A percentile compares a stretch with the other conserved stretches of the same genome.
Evolutionary conservation across 257 asterid species (phyloP).

Genomic region (Datura wrightii): DNA sequence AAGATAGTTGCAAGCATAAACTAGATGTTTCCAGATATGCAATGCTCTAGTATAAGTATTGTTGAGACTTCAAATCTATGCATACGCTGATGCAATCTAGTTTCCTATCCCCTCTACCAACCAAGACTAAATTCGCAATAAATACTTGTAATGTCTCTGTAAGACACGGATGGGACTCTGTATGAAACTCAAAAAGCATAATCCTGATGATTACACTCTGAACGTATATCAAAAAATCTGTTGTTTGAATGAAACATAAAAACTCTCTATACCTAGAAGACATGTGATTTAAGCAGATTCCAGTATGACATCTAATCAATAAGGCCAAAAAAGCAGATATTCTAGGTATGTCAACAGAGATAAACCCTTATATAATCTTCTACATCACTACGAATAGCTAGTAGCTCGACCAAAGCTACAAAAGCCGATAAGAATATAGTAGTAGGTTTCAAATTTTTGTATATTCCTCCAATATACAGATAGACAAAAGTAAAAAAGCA

Average conservation of each 20-base stretch:
- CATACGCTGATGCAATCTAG: neutral
- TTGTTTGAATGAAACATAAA: neutral
- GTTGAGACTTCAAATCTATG: neutral
- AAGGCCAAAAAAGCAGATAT: neutral
- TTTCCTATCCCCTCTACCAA: neutral
- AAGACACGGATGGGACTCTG: neutral
- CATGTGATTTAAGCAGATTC: neutral
- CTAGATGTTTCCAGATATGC: neutral
- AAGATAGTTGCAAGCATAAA: slow-evolving; percentile 14
- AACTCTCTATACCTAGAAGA: neutral
- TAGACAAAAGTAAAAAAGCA: neutral
- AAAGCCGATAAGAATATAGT: neutral
- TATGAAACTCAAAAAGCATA: neutral
- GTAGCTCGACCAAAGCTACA: neutral
- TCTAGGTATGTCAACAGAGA: neutral
- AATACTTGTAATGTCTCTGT: neutral
- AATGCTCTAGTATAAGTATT: neutral
- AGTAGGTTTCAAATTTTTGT: neutral
- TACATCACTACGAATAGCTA: neutral
- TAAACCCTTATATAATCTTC: neutral
- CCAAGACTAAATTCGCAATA: neutral
- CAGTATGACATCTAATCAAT: neutral
- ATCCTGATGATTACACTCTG: neutral
- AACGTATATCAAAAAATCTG: neutral
- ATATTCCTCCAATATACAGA: neutral